Percentiles rank a stretch among this genome's conserved stretches.
Evolutionary conservation across 73 alveolate genomes (phyloP).

Genomic region (Paramecium primaurelia): DNA sequence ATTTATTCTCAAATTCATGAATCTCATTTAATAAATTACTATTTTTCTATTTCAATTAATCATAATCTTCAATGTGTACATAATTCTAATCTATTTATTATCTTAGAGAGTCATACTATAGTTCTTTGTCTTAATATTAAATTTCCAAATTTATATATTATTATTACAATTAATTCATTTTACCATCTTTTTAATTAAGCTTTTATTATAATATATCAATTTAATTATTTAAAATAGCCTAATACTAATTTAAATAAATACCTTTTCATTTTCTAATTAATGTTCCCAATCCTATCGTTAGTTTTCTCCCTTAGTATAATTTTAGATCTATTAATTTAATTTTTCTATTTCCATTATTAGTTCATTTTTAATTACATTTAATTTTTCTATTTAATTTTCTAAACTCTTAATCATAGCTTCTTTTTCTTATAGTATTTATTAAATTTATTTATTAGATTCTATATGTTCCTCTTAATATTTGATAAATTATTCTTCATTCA

Average conservation of each 20-base stretch:
- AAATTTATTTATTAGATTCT: not conserved
- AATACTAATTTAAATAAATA: not conserved
- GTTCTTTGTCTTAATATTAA: not conserved
- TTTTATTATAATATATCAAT: not conserved
- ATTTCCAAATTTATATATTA: not conserved
- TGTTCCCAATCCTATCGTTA: slow-evolving; percentile 10
- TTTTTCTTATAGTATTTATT: not conserved
- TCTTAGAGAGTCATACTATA: not conserved
- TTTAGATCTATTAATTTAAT: not conserved
- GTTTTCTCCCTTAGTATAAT: not conserved
- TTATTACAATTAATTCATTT: not conserved
- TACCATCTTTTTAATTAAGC: not conserved
- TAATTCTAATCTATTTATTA: not conserved
- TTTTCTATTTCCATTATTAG: not conserved
- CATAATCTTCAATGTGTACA: slow-evolving; percentile 9
- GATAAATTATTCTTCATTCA: not conserved
- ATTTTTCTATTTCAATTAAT: not conserved
- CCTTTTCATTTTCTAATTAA: not conserved
- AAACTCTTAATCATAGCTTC: not conserved
- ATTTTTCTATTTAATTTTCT: not conserved
- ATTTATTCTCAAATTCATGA: not conserved
- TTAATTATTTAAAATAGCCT: not conserved
- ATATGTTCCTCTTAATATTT: not conserved
- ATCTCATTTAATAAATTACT: not conserved
- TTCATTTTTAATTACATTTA: not conserved